Evolutionary conservation across 768 basidiomycete species (phyloP).

Genomic region (Obba rivulosa): DNA sequence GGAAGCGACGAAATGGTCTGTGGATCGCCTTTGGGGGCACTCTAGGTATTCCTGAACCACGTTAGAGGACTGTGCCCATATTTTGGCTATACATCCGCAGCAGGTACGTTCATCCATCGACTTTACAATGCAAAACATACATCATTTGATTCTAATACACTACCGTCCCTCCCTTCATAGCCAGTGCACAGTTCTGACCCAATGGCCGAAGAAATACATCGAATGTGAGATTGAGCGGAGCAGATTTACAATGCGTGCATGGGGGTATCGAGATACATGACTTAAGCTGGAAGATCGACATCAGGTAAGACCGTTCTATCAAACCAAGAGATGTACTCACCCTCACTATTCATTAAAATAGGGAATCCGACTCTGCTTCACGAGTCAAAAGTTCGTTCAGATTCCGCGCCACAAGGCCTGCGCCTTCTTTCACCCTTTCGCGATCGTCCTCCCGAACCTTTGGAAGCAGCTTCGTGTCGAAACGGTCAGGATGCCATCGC

Average conservation of each 20-base stretch:
- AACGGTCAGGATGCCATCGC: constrained; percentile 81
- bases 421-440: constrained; percentile 67
- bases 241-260: constrained; percentile 15
- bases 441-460: constrained; percentile 60
- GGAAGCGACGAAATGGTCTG: too few species aligned
- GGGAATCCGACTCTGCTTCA: constrained; percentile 34
- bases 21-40: too few species aligned
- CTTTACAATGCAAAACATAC: too few species aligned
- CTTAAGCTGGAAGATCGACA: not conserved
- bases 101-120: too few species aligned
- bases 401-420: constrained; percentile 63
- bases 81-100: too few species aligned
- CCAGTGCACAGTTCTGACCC: too few species aligned
- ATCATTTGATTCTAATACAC: too few species aligned
- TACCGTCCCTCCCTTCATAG: too few species aligned
- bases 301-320: not conserved
- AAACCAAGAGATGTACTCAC: constrained; percentile 4
- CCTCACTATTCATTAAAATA: constrained; percentile 25
- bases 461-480: constrained; percentile 62
- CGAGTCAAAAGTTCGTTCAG: constrained; percentile 66
- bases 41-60: too few species aligned
- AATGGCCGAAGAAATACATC: constrained; percentile 7
- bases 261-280: constrained; percentile 17
- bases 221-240: constrained; percentile 10
- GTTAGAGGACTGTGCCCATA: too few species aligned